A percentile compares a stretch with the other conserved stretches of the same genome.
Evolutionary conservation across 768 basidiomycete species (phyloP).

Genomic region (Tremella mesenterica): DNA sequence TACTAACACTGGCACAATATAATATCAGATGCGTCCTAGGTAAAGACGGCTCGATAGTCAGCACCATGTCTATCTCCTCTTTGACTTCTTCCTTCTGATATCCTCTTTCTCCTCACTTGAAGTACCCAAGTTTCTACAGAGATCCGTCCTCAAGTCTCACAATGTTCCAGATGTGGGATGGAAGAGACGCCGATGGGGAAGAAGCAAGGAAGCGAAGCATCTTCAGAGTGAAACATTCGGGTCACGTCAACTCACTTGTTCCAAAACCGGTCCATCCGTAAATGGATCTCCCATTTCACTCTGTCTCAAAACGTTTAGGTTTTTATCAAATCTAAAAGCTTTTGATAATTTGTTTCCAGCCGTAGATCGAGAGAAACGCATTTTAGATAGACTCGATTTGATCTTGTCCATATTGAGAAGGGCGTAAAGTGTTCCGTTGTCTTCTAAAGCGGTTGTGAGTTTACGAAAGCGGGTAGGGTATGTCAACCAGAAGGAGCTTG

Average conservation of each 20-base stretch:
- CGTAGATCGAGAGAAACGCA: conserved; percentile 2
- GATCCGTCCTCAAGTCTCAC: no score
- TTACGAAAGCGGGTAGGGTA: no score
- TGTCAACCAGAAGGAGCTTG: no score
- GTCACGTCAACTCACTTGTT: conserved; percentile 28
- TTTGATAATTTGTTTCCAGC: conserved; percentile 20
- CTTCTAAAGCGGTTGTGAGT: no score
- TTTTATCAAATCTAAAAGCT: conserved; percentile 29
- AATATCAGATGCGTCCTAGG: conserved; percentile 14
- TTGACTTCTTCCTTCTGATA: no score
- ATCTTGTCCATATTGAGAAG: conserved; percentile 16
- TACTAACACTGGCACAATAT: conserved; percentile 13
- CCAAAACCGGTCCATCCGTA: conserved; percentile 25
- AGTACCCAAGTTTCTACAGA: no score
- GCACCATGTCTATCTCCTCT: no score
- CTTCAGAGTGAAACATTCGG: no score
- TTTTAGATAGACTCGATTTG: conserved; percentile 5
- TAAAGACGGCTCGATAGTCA: conserved; percentile 9
- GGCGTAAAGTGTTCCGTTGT: no score
- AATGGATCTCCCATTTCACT: conserved; percentile 24
- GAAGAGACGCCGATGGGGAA: not conserved
- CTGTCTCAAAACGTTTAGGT: conserved; percentile 16
- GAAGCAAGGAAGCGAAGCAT: no score
- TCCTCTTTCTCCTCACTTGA: no score
- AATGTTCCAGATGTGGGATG: no score